Conservation (phyloP, 1,284 basidiomycete genomes). For the Tilletia indica region DNA sequence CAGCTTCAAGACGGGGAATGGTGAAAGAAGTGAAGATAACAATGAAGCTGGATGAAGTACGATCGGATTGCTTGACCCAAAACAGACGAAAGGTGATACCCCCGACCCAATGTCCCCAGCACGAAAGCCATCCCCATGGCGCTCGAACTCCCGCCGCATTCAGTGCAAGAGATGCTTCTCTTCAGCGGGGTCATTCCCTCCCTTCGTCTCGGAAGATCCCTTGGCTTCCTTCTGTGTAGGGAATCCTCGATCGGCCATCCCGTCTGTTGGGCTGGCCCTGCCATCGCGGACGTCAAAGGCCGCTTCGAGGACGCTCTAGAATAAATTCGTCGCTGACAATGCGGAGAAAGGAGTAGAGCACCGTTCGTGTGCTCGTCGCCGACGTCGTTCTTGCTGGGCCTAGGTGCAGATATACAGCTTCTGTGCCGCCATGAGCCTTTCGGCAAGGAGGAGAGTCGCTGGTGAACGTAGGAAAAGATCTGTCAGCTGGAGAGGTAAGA, state of each 20-base stretch:
- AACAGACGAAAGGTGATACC: no score
- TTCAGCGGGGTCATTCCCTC: background rate
- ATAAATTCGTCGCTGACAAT: background rate
- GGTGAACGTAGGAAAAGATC: background rate
- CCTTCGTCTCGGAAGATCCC: background rate
- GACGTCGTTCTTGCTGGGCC: background rate
- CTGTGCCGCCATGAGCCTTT: background rate
- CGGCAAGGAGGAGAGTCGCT: constrained; percentile 14
- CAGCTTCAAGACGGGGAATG: no score
- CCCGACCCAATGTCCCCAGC: background rate
- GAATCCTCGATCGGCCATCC: constrained; percentile 1
- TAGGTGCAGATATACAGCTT: background rate
- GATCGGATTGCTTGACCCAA: no score
- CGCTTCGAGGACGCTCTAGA: background rate
- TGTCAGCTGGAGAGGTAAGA: background rate
- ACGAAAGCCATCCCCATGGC: background rate
- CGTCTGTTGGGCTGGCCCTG: background rate
- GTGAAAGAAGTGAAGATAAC: no score
- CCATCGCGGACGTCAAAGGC: background rate
- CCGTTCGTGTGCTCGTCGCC: constrained; percentile 14
- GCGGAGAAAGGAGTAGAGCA: background rate
- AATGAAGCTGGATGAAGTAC: no score
- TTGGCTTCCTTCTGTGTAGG: background rate
- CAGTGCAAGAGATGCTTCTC: background rate
- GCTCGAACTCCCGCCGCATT: background rate